These are phyloP conservation scores for Madurella fahalii DNA, from an alignment of 2,329 filamentous ascomycete genomes.

Conservation along the genomic window DNA sequence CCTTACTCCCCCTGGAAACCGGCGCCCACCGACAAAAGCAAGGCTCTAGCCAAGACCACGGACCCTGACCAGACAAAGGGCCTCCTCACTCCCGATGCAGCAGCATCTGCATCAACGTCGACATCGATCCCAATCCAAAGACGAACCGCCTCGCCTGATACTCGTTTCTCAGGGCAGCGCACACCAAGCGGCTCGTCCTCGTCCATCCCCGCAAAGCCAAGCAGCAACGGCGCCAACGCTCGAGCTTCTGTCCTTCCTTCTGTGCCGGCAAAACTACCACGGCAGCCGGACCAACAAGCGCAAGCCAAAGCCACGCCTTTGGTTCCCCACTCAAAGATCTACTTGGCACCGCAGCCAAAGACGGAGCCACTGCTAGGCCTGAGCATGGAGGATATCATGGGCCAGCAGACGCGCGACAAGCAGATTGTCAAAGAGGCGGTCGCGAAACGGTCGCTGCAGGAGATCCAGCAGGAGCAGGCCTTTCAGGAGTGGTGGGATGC, in stretches of 20 bases:
- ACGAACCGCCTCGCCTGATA: conserved; percentile 58
- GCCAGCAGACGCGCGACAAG: conserved; percentile 81
- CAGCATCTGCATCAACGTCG: conserved; percentile 31
- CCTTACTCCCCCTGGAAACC: conserved; percentile 63
- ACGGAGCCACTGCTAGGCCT: conserved; percentile 63
- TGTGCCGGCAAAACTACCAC: conserved; percentile 11
- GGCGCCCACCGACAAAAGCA: conserved; percentile 44
- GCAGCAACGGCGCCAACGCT: background rate
- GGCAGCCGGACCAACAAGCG: conserved; percentile 10
- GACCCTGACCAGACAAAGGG: conserved; percentile 33
- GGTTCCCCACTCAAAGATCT: conserved; percentile 58
- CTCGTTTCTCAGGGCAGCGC: conserved; percentile 57
- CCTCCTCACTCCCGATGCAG: conserved; percentile 41
- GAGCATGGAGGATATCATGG: conserved; percentile 83
- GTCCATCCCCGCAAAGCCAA: conserved; percentile 29
- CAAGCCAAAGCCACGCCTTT: conserved; percentile 28
- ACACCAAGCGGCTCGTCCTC: conserved; percentile 20
- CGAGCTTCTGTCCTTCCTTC: too few species aligned
- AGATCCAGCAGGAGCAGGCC: conserved; percentile 94
- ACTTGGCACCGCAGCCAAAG: conserved; percentile 54
- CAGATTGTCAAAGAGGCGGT: conserved; percentile 76
- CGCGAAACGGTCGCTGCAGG: conserved; percentile 82
- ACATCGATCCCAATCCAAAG: conserved; percentile 33
- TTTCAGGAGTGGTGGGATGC: conserved; percentile 97
- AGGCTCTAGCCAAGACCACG: conserved; percentile 41